These are phyloP conservation scores for Fraxinus quadrangulata DNA, from an alignment of 257 asterid species.

Conservation along the genomic window DNA sequence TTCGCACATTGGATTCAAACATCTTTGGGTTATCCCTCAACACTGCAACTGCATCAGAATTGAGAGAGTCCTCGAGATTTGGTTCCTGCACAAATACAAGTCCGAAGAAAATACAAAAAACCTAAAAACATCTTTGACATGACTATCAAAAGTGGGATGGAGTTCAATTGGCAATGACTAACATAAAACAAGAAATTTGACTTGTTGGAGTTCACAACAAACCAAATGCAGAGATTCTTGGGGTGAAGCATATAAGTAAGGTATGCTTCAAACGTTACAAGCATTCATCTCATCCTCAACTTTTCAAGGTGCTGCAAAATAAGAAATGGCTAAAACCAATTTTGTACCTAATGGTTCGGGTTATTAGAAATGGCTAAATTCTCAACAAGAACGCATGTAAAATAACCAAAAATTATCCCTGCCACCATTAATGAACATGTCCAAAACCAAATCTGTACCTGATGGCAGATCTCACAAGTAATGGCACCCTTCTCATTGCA, in stretches of 20 bases:
- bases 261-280: not conserved
- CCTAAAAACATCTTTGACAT: no score
- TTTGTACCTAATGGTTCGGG: not conserved
- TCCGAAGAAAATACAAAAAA: no score
- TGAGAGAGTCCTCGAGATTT: no score
- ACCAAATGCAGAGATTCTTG: not conserved
- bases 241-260: not conserved
- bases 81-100: no score
- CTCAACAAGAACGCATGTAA: conserved; percentile 7
- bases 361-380: conserved; percentile 1
- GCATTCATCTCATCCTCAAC: not conserved
- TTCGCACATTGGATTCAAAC: no score
- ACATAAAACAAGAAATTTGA: not conserved
- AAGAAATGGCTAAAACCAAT: no score
- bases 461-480: conserved; percentile 94
- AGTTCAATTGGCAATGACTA: not conserved
- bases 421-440: conserved; percentile 4
- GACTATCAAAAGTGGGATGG: no score
- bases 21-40: no score
- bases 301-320: not conserved
- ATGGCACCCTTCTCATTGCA: conserved; percentile 98
- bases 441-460: conserved; percentile 47
- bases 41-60: no score
- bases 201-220: not conserved
- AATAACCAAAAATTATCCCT: not conserved